Evolutionary conservation across 495 filamentous ascomycete species (phyloP), one percentile per base, ranked within the genome.

Genomic region (Penicillium mononematosum): DNA sequence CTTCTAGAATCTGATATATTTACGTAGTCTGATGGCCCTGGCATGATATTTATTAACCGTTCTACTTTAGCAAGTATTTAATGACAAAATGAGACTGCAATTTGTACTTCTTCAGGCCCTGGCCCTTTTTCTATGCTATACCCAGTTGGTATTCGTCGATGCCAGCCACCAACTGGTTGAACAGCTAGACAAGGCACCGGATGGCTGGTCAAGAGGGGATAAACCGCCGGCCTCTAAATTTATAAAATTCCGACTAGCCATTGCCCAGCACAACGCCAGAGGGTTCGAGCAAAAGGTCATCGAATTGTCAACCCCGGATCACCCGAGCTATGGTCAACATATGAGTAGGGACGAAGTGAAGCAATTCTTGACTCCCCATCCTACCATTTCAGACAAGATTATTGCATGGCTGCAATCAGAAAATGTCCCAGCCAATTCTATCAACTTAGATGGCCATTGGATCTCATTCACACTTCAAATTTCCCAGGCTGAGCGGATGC

Each of bases 271-370:
- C 27, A 81, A 81, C 36, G 70, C 75, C 22, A 74, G 61, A 8
- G 67, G 77, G 12, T 83, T 90, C 39, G 85, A 90, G 65, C 72
- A 83, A 54, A 78, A 70, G 19, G 76, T 89, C 22, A 72, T 85
- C 32, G 79, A 85, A 9, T 74, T 91, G 31, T 85, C 85, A 17
- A 84, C 82, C 4, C 88, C 87, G 4, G 75, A 74, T 4, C 78
- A 87, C 58, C 68, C 75, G 3, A 73, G 67, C 4, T 90, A 90
- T 66, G 88, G 88, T 2, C 68, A 80, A 46, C 82, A 89, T 55
- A 78, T 90, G 75, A 80, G 76, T 50, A 75, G 78, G n/a, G 76
- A 84, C 19, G 75, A 83, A 58, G 66, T 85, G 47, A 72, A 71
- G 47, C 68, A 72, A 0, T 72, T 83, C 55, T 58, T 87, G 48